These are phyloP conservation scores for Microbotryomycetes sp. DNA, from an alignment of 1,284 basidiomycete genomes.

Conservation along the genomic window DNA sequence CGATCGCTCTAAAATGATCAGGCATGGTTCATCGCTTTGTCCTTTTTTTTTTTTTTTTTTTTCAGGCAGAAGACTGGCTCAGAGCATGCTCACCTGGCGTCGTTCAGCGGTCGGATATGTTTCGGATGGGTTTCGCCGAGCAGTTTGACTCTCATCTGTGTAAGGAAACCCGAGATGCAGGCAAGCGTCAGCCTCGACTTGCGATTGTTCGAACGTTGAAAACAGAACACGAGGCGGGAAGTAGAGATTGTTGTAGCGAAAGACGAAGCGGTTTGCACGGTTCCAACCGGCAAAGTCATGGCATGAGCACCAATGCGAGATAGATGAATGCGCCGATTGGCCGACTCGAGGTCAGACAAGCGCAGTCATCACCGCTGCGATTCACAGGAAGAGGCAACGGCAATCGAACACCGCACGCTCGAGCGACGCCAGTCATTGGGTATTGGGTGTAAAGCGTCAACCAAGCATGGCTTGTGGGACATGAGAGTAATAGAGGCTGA, in stretches of 20 bases:
- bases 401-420: too few species aligned
- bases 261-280: too few species aligned
- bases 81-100: conserved; percentile 13
- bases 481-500: too few species aligned
- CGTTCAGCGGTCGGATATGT: conserved; percentile 29
- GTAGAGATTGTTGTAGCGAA: background rate
- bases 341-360: too few species aligned
- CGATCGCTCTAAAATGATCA: conserved; percentile 21
- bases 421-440: too few species aligned
- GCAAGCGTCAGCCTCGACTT: background rate
- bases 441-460: too few species aligned
- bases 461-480: too few species aligned
- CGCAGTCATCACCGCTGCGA: too few species aligned
- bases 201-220: background rate
- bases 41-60: too few species aligned
- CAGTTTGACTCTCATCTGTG: conserved; percentile 18
- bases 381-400: too few species aligned
- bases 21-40: conserved; percentile 25
- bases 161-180: background rate
- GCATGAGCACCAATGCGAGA: background rate
- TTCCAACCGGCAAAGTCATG: conserved; percentile 7
- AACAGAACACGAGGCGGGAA: background rate
- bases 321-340: background rate
- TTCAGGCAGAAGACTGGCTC: too few species aligned
- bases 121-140: conserved; percentile 22